A percentile compares a stretch with the other conserved stretches of the same genome.
phyloP scores from a whole-genome alignment of 2,329 filamentous ascomycete species.

The Colletotrichum tanaceti region DNA sequence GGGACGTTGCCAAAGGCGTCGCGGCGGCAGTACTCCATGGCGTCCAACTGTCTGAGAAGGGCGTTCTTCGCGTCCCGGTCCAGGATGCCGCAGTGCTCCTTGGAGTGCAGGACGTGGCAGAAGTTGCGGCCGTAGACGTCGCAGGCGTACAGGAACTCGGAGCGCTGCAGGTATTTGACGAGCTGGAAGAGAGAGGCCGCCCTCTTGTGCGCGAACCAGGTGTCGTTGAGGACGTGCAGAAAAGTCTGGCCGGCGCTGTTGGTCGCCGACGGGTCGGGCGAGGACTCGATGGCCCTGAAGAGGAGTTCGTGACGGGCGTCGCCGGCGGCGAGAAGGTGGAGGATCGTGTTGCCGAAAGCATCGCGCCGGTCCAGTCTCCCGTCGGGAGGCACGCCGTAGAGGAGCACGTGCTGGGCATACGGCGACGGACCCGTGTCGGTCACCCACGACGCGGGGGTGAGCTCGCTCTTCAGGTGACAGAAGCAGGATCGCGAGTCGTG shows the following conservation, averaged over 20 bases:
- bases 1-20: slow-evolving; percentile 61
- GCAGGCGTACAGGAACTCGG: slow-evolving; percentile 49
- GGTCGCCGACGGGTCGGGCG: slow-evolving; percentile 32
- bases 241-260: slow-evolving; percentile 63
- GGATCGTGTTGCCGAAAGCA: slow-evolving; percentile 59
- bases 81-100: slow-evolving; percentile 43
- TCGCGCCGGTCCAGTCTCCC: slow-evolving; percentile 46
- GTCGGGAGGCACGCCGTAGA: slow-evolving; percentile 31
- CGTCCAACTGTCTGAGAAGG: slow-evolving; percentile 52
- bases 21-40: slow-evolving; percentile 51
- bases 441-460: slow-evolving; percentile 48
- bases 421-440: slow-evolving; percentile 44
- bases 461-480: slow-evolving; percentile 46
- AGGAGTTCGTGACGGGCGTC: slow-evolving; percentile 48
- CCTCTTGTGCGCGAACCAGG: slow-evolving; percentile 50
- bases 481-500: slow-evolving; percentile 47
- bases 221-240: slow-evolving; percentile 55
- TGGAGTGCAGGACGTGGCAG: slow-evolving; percentile 58
- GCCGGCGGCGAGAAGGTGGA: slow-evolving; percentile 60
- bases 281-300: slow-evolving; percentile 43
- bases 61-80: slow-evolving; percentile 47
- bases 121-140: slow-evolving; percentile 66
- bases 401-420: slow-evolving; percentile 31
- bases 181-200: slow-evolving; percentile 47
- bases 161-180: slow-evolving; percentile 40